Base-by-base conservation (phyloP, 192 early-diverging fungal genomes). In the Coemansia asiatica region DNA sequence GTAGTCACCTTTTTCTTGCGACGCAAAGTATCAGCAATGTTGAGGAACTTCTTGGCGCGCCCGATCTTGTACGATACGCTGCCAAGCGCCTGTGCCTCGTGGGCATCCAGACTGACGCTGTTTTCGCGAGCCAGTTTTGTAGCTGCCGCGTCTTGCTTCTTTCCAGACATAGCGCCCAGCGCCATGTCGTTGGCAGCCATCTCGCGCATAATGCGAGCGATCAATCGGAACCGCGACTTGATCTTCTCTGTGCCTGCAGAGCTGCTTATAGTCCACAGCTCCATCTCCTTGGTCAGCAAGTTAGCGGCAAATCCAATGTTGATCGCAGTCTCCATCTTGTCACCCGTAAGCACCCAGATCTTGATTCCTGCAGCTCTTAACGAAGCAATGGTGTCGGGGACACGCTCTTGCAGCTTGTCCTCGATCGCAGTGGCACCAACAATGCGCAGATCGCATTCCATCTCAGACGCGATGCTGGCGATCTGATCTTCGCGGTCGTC, bases 281-380 rank as follows among this genome's bases (percentile, higher is more conserved):
- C 85, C 87, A 90, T 90, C 25, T 87, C 84, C 50, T 84, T 85
- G 38, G 86, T 85, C 26, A 92, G 65, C 60, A 93, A 64, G n/a
- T 89, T 85, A 12, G 87, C 86, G 8, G 90, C 88, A 84, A 97
- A 97, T 4, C 95, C 95, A 76, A 98, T 97, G 72, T 97, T 97
- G 79, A 98, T 97, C 16, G 97, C 97, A 0, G 97, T 98, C 77
- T 98, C 97, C 81, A 97, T 74, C 70, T 97, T 97, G 80, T 98
- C 97, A 33, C 97, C 97, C 0, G 97, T 98, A 56, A 98, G 76
- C 1, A 98, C 95, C 97, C 97, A 98, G 51, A 98, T 88, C 72
- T 95, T 94, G 71, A 97, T 94, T 2, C 95, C 94, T 0, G 95
- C 94, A 31, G 87, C 82, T 1, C 89, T 81, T 22, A 98, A 84